Evolutionary conservation across 495 filamentous ascomycete genomes (phyloP).

Genomic region (Barbatosphaeria neglecta): DNA sequence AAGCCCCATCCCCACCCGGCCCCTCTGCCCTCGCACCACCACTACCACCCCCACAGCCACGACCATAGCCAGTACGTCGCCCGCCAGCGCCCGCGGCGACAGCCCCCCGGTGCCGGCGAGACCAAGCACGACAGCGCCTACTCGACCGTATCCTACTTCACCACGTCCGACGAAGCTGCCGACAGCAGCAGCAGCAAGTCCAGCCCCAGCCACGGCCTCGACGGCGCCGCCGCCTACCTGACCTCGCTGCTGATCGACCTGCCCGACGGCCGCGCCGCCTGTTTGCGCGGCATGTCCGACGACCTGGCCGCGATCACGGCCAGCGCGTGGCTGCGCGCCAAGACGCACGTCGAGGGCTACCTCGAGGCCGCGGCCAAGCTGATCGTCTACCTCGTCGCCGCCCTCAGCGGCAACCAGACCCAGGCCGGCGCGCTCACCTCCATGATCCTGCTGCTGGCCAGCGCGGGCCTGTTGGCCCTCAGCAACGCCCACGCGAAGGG

Average conservation of each 20-base stretch:
- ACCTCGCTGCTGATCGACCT: slow-evolving; percentile 23
- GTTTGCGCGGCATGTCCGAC: slow-evolving; percentile 37
- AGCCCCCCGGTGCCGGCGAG: too few species aligned
- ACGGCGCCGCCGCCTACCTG: slow-evolving; percentile 2
- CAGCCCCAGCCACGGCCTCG: too few species aligned
- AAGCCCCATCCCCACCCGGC: not conserved
- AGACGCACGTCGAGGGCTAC: slow-evolving; percentile 37
- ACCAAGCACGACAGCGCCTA: too few species aligned
- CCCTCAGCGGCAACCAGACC: slow-evolving; percentile 37
- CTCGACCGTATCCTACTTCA: too few species aligned
- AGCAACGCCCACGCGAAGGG: slow-evolving; percentile 35
- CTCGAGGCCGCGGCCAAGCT: slow-evolving; percentile 36
- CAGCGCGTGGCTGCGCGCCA: slow-evolving; percentile 42
- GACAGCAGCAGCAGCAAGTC: too few species aligned
- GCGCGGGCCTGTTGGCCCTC: slow-evolving; percentile 37
- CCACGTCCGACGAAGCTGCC: too few species aligned
- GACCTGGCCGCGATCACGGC: slow-evolving; percentile 49
- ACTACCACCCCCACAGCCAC: not conserved
- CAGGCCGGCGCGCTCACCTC: slow-evolving; percentile 36
- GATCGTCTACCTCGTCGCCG: slow-evolving; percentile 42
- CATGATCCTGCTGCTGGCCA: slow-evolving; percentile 34
- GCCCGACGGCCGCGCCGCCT: slow-evolving; percentile 20
- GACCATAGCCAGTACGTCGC: too few species aligned
- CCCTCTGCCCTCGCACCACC: not conserved
- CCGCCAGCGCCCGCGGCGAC: too few species aligned